Evolutionary conservation across 805 yeast genomes (phyloP).

Genomic region (Spathaspora hagerdaliae): DNA sequence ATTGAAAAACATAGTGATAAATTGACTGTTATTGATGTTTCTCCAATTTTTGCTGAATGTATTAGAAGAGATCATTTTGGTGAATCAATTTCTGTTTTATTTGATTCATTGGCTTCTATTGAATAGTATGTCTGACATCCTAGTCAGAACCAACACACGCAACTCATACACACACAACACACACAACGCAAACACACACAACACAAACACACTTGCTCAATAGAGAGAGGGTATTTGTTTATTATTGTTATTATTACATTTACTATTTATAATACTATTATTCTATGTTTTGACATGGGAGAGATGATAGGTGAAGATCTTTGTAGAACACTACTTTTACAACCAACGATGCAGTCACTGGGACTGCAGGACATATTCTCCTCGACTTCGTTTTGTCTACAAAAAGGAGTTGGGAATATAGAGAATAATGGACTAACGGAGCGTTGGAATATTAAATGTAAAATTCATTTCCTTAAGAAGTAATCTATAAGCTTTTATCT

Average conservation of each 20-base stretch:
- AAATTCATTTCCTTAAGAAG: background rate
- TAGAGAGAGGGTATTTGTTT: background rate
- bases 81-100: slow-evolving; percentile 89
- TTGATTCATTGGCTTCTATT: slow-evolving; percentile 74
- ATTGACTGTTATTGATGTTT: slow-evolving; percentile 84
- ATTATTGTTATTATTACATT: background rate
- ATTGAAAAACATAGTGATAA: slow-evolving; percentile 53
- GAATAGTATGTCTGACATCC: slow-evolving; percentile 19
- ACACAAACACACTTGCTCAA: background rate
- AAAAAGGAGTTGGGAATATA: slow-evolving; percentile 1
- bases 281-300: too few relatives aligned
- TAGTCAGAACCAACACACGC: background rate
- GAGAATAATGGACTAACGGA: slow-evolving; percentile 50
- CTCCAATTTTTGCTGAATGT: slow-evolving; percentile 95
- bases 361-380: slow-evolving; percentile 47
- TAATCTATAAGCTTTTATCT: too few relatives aligned
- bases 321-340: background rate
- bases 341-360: slow-evolving; percentile 51
- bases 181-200: too few relatives aligned
- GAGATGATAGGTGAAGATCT: too few relatives aligned
- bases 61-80: slow-evolving; percentile 98
- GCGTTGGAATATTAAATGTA: slow-evolving; percentile 48
- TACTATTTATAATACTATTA: background rate
- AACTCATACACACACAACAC: too few relatives aligned
- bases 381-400: slow-evolving; percentile 11